phyloP scores from a whole-genome alignment of 352 stramenopile species.

The Pythium angustatum region DNA sequence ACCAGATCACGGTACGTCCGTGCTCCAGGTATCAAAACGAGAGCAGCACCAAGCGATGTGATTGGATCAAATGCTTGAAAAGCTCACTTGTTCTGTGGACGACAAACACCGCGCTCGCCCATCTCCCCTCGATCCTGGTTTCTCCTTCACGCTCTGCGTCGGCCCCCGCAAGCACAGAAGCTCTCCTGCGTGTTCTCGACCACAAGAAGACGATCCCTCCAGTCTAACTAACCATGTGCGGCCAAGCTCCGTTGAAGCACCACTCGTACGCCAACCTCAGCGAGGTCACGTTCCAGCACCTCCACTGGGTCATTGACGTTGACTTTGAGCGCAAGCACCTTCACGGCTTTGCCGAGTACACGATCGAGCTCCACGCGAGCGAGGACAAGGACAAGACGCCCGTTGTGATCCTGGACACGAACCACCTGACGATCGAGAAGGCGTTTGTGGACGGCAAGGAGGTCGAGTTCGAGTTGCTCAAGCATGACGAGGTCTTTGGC shows the following conservation, averaged over 20 bases:
- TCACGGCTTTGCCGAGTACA: conserved; percentile 82
- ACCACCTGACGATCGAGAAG: conserved; percentile 70
- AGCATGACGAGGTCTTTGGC: conserved; percentile 62
- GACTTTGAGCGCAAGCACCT: conserved; percentile 85
- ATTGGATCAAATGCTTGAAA: conserved; percentile 16
- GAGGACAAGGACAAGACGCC: conserved; percentile 39
- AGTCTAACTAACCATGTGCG: conserved; percentile 27
- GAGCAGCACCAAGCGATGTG: background rate
- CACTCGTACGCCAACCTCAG: conserved; percentile 89
- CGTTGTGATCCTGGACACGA: conserved; percentile 84
- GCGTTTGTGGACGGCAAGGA: conserved; percentile 50
- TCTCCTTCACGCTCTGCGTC: background rate
- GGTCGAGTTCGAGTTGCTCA: conserved; percentile 34
- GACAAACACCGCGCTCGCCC: background rate
- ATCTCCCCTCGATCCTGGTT: background rate
- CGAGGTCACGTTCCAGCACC: conserved; percentile 77
- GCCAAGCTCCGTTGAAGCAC: conserved; percentile 27
- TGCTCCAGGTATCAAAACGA: background rate
- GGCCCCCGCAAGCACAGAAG: background rate
- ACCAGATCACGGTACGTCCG: conserved; percentile 5
- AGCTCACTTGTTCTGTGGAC: conserved; percentile 30
- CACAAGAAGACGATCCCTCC: too few species aligned
- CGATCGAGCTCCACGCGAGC: conserved; percentile 46
- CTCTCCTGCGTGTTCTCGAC: conserved; percentile 17
- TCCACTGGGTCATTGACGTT: conserved; percentile 85